Evolutionary conservation across 2,329 filamentous ascomycete genomes (phyloP), one percentile per base, ranked within the genome.

Genomic region (Bisporella sp.): DNA sequence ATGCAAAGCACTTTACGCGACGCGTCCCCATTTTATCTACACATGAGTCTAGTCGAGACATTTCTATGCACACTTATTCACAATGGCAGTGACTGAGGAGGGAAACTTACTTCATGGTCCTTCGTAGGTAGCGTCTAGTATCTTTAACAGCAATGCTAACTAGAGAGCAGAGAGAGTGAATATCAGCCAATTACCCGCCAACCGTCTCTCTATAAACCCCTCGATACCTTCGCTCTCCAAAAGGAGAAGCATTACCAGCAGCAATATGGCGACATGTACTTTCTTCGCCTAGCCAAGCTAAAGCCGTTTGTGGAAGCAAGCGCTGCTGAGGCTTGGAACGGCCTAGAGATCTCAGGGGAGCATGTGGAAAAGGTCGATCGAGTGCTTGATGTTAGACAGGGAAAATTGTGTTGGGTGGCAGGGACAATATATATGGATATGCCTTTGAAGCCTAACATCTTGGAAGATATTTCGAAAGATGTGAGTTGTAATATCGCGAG

Each of bases 341-440:
- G 81, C 47, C 85, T 89, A 48, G 78, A 85, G 64, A 83, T 97
- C 58, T 88, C 80, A 5, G 87, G 82, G 37, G 89, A 96, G 66
- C 73, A 73, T 50, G 89, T 89, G 8, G 79, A 77, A 59, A 81
- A 77, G 57, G 90, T 95, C 12, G 88, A 96, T 32, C 78, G 93
- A 59, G 93, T 99, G 53, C 78, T 99, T 31, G 92, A 99, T 69
- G 93, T 99, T 47, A 83, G 92, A 54, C 93, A 97, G 72, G 93
- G 93, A 56, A 84, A 96, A 71, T 74, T 97, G 35, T 97, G 92
- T 71, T 99, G 92, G 90, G 87, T 99, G 12, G 78, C 85, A 0
- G 93, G 95, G 12, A 99, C 93, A 0, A 82, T 97, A 32, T 99
- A 95, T 68, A 95, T 97, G 86, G 89, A 97, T 57, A 91, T 99